phyloP scores from a whole-genome alignment of 257 asterid genomes.

The Solanum stenotomum region DNA sequence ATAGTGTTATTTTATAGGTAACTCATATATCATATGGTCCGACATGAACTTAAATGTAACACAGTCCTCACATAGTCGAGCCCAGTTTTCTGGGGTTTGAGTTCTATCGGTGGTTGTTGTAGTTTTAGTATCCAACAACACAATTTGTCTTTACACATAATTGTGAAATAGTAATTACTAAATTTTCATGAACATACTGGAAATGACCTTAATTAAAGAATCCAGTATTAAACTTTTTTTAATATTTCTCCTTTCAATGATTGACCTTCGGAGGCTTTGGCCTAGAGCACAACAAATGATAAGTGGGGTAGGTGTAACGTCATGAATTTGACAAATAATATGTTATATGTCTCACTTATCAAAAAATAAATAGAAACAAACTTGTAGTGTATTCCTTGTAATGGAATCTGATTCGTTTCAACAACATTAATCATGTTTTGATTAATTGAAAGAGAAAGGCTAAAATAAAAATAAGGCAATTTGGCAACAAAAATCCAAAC shows the following conservation, averaged over 20 bases:
- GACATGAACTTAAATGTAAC: no score
- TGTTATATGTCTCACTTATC: background rate
- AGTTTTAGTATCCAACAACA: background rate
- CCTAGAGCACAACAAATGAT: background rate
- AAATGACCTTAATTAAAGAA: background rate
- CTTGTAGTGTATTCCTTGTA: background rate
- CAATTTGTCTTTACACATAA: background rate
- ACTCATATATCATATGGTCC: no score
- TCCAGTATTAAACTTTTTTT: background rate
- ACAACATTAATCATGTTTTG: background rate
- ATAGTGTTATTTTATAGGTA: no score
- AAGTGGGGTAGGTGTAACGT: no score
- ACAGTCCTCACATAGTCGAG: no score
- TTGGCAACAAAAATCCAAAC: background rate
- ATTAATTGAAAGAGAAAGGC: background rate
- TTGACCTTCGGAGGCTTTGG: background rate
- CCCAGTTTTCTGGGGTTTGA: no score
- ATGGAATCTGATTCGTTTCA: background rate
- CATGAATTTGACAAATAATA: no score
- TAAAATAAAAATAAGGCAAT: background rate
- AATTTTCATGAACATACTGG: background rate
- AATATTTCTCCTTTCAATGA: background rate
- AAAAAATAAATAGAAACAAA: background rate
- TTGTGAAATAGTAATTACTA: background rate
- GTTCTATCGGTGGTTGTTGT: no score